phyloP scores from a whole-genome alignment of 2,329 filamentous ascomycete species.

The Cercospora zeae-maydis region DNA sequence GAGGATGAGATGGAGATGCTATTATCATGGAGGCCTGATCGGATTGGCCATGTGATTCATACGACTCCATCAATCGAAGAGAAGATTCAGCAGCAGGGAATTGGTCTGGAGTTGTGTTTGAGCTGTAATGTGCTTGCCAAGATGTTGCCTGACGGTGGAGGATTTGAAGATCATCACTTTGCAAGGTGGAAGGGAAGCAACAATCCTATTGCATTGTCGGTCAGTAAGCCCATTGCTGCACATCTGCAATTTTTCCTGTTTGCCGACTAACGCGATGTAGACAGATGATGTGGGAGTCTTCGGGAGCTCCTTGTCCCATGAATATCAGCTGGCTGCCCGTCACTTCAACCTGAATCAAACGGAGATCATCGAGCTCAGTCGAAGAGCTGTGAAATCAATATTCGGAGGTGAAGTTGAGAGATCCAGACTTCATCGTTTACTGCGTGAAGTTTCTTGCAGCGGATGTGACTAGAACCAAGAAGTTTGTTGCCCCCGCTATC shows the following conservation, averaged over 20 bases:
- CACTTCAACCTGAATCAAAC: constrained; percentile 59
- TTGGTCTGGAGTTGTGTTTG: constrained; percentile 73
- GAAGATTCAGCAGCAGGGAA: constrained; percentile 51
- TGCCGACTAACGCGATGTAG: constrained; percentile 44
- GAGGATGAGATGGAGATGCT: constrained; percentile 61
- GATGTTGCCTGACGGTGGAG: constrained; percentile 58
- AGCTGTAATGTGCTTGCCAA: constrained; percentile 77
- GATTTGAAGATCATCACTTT: constrained; percentile 70
- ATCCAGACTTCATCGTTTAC: constrained; percentile 42
- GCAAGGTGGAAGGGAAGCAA: constrained; percentile 62
- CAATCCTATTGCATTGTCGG: constrained; percentile 63
- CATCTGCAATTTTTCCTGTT: neutral
- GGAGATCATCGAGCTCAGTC: constrained; percentile 55
- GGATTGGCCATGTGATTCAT: constrained; percentile 77
- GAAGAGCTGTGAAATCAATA: constrained; percentile 60
- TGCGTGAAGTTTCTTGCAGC: constrained; percentile 17
- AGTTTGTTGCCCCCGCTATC: no score
- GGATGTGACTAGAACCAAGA: neutral
- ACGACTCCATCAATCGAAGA: constrained; percentile 59
- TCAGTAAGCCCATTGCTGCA: constrained; percentile 49
- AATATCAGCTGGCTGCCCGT: constrained; percentile 68
- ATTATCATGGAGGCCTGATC: constrained; percentile 62
- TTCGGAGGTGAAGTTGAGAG: constrained; percentile 65
- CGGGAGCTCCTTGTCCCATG: constrained; percentile 69
- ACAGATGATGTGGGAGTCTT: constrained; percentile 84